phyloP scores from a whole-genome alignment of 768 basidiomycete genomes.

The Hygrocybe punicea region DNA sequence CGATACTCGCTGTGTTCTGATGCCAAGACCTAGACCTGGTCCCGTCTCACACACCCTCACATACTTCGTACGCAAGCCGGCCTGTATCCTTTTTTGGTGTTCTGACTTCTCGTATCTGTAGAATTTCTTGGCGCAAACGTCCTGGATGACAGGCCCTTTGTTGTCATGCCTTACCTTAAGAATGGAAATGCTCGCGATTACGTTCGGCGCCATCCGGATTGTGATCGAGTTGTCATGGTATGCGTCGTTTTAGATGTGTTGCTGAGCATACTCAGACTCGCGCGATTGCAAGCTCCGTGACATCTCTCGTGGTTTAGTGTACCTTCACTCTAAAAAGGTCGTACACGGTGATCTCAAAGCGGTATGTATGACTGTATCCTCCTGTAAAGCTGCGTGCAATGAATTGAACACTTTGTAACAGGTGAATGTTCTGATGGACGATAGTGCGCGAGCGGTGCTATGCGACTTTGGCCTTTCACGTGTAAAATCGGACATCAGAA shows the following conservation, averaged over 20 bases:
- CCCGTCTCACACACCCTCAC: constrained; percentile 18
- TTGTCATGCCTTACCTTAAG: constrained; percentile 23
- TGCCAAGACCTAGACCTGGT: constrained; percentile 14
- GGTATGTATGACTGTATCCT: constrained; percentile 5
- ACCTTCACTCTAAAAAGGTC: constrained; percentile 24
- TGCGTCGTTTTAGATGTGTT: background rate
- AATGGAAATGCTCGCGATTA: constrained; percentile 21
- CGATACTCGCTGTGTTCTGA: background rate
- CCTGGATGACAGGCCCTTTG: constrained; percentile 24
- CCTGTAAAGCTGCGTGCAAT: background rate
- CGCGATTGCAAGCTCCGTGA: constrained; percentile 20
- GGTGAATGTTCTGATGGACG: constrained; percentile 24
- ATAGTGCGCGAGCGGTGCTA: constrained; percentile 19
- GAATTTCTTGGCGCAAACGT: constrained; percentile 28
- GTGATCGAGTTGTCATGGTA: constrained; percentile 21
- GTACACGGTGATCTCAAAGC: constrained; percentile 30
- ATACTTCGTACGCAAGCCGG: constrained; percentile 17
- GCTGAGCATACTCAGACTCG: background rate
- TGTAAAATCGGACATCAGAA: constrained; percentile 23
- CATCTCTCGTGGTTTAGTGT: constrained; percentile 21
- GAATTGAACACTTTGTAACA: background rate
- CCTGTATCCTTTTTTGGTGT: background rate
- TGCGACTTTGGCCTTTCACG: constrained; percentile 29
- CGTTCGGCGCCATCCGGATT: constrained; percentile 12
- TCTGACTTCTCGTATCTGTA: background rate